Evolutionary conservation across 495 filamentous ascomycete species (phyloP), one percentile per base, ranked within the genome.

Genomic region (Penicillium longicatenatum): DNA sequence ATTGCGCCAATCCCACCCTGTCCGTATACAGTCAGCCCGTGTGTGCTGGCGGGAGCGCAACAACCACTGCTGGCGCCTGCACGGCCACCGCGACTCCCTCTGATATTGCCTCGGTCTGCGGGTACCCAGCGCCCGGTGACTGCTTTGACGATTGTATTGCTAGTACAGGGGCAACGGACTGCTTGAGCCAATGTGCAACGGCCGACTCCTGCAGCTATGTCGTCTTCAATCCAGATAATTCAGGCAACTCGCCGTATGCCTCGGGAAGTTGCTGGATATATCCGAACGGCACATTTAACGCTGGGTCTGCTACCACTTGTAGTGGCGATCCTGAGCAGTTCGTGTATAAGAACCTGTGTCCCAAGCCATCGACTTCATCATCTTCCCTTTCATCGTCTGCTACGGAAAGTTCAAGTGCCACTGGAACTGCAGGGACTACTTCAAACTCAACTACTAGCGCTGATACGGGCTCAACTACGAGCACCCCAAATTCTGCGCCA

Each of bases 71-170:
- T 52, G 58, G 54, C 30, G 64, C 54, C 53, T 69, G 64, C 61
- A 48, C 60, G 31, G 66, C 66, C 45, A 69, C 66, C 50, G 64
- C 48, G 50, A 67, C 58, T 54, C 66, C 66, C 52, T 64, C 63
- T 59, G 66, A 64, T 39, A 51, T 69, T 62, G 64, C 66, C 56
- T 64, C 64, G 43, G 64, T 62, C 55, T 69, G 66, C 53, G 63
- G 58, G 26, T 69, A 69, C 49, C 66, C 66, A 26, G n/a, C 53
- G 61, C 64, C 50, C 21, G 9, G 60, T 50, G 42, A 31, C 39
- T 57, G 64, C 43, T 62, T 54, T 41, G 1, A 58, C 21, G 29
- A 46, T 41, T 69, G 66, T 22, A 1, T 2, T 54, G 66, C 66
- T 20, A 69, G 66, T 54, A 30, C 55, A 46, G 66, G 59, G 54